Evolutionary conservation across 768 basidiomycete genomes (phyloP).

Genomic region (Xerocomellus chrysenteron): DNA sequence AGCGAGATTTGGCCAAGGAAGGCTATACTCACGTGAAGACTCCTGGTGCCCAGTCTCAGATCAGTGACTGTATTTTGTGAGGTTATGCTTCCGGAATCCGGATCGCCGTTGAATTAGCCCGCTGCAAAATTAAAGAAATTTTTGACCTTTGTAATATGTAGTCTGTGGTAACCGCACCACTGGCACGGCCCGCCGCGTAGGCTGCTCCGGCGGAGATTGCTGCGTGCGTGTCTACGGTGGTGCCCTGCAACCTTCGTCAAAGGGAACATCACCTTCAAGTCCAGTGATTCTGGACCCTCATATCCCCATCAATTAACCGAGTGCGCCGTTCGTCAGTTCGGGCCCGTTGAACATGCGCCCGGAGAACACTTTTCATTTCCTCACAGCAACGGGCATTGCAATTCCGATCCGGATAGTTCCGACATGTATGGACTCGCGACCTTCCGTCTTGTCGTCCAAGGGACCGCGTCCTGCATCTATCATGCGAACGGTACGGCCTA

Average conservation of each 20-base stretch:
- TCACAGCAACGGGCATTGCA: slow-evolving; percentile 1
- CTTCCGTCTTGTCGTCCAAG: slow-evolving; percentile 13
- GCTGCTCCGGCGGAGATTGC: slow-evolving; percentile 31
- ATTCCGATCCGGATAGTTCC: slow-evolving; percentile 26
- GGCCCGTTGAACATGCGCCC: slow-evolving; percentile 17
- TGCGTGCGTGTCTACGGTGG: slow-evolving; percentile 12
- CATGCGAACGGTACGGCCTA: slow-evolving; percentile 2
- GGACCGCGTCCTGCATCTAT: slow-evolving; percentile 10
- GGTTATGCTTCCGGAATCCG: slow-evolving; percentile 19
- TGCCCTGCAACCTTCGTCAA: background rate
- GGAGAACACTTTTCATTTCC: background rate
- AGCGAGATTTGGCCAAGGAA: slow-evolving; percentile 26
- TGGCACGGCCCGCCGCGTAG: slow-evolving; percentile 9
- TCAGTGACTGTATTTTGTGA: slow-evolving; percentile 21
- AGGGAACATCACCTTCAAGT: slow-evolving; percentile 4
- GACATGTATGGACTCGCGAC: slow-evolving; percentile 1
- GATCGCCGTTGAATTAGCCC: background rate
- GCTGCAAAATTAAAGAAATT: slow-evolving; percentile 12
- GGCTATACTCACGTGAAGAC: slow-evolving; percentile 31
- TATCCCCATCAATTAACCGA: slow-evolving; percentile 8
- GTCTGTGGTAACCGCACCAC: slow-evolving; percentile 7
- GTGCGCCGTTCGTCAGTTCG: slow-evolving; percentile 14
- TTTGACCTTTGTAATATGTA: slow-evolving; percentile 13
- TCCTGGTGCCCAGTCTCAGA: slow-evolving; percentile 13
- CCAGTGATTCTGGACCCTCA: slow-evolving; percentile 5